Conservation (phyloP, 164 flowering plant genomes). For the Vitis riparia region DNA sequence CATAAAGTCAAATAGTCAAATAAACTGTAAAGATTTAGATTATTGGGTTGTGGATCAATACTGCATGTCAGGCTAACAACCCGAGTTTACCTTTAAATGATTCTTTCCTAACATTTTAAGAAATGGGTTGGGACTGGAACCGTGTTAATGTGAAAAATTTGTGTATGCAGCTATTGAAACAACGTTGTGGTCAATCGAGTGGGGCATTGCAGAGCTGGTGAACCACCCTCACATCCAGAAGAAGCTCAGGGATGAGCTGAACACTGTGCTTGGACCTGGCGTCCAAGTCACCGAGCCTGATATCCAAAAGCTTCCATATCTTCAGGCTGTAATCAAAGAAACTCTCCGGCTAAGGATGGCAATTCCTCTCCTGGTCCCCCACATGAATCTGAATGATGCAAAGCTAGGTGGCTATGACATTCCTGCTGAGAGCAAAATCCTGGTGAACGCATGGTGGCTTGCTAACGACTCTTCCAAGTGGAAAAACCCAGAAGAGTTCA, state of each 20-base stretch:
- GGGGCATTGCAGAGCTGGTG: constrained; percentile 92
- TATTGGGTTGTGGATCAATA: no score
- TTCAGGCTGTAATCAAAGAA: constrained; percentile 85
- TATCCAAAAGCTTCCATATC: constrained; percentile 69
- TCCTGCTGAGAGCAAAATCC: constrained; percentile 89
- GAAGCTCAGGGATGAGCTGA: constrained; percentile 67
- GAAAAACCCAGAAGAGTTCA: constrained; percentile 80
- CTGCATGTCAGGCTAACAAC: no score
- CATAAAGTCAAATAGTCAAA: no score
- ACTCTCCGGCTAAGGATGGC: constrained; percentile 87
- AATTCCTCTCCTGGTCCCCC: constrained; percentile 89
- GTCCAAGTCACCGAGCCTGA: constrained; percentile 78
- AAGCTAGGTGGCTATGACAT: constrained; percentile 80
- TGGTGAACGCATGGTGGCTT: constrained; percentile 94
- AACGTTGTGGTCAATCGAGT: constrained; percentile 86
- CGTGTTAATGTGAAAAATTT: neutral
- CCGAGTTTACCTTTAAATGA: no score
- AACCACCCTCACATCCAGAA: constrained; percentile 81
- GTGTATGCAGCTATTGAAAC: constrained; percentile 76
- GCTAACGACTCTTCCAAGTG: constrained; percentile 80
- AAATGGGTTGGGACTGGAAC: no score
- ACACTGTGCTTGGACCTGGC: constrained; percentile 59
- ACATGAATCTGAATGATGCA: constrained; percentile 91
- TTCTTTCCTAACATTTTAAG: no score
- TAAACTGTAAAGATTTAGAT: no score